Evolutionary conservation across 2,329 filamentous ascomycete species (phyloP).

Genomic region (Fusarium anthophilum): DNA sequence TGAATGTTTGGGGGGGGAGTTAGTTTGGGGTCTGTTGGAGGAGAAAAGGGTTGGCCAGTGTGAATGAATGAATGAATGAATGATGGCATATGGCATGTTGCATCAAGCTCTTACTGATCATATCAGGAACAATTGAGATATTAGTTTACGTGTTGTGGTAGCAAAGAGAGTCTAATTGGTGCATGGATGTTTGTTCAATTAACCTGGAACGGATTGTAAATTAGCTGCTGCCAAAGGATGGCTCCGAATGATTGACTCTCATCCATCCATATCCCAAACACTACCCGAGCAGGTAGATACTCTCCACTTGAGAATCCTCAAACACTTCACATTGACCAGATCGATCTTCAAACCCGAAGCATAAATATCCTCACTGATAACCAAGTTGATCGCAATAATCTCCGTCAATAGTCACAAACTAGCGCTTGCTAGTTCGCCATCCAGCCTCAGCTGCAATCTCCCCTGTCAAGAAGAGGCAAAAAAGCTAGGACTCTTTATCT

Average conservation of each 20-base stretch:
- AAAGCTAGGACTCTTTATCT: accelerated
- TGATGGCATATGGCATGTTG: background rate
- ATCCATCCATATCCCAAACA: background rate
- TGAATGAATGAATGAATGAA: background rate
- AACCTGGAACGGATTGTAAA: background rate
- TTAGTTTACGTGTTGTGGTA: too few species aligned
- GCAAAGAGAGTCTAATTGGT: background rate
- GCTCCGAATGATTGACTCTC: background rate
- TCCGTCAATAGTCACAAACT: background rate
- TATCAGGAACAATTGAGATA: background rate
- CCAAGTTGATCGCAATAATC: background rate
- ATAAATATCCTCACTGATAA: background rate
- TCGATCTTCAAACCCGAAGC: background rate
- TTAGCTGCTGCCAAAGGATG: background rate
- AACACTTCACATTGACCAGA: background rate
- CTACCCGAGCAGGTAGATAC: background rate
- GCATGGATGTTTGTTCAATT: background rate
- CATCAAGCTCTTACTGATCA: background rate
- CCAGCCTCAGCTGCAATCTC: background rate
- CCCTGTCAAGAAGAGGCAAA: background rate
- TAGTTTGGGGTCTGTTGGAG: background rate
- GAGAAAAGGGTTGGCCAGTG: background rate
- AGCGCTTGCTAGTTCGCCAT: background rate
- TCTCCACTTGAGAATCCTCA: background rate
- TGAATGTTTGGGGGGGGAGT: background rate